phyloP scores from a whole-genome alignment of 2,329 filamentous ascomycete genomes.

The Epichloe glyceriae region DNA sequence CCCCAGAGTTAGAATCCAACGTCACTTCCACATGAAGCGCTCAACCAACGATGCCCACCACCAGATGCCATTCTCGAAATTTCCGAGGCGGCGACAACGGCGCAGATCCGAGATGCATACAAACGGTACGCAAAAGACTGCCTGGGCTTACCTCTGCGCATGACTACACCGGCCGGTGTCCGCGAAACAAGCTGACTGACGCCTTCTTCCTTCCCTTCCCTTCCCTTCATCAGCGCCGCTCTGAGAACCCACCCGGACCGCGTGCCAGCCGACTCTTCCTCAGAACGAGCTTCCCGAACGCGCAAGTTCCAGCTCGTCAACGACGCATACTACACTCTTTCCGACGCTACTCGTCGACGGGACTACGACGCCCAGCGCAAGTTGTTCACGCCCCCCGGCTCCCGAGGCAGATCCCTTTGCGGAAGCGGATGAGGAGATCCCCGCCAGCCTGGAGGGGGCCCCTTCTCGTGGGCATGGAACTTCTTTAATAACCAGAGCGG shows the following conservation, averaged over 20 bases:
- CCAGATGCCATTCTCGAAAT: constrained; percentile 65
- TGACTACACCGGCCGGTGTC: too few species aligned
- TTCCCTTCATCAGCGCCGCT: constrained; percentile 47
- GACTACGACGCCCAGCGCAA: constrained; percentile 66
- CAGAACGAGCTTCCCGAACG: constrained; percentile 69
- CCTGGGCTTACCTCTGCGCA: neutral
- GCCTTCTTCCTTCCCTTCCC: neutral
- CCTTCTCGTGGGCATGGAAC: constrained; percentile 69
- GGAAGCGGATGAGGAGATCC: constrained; percentile 30
- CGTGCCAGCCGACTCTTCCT: constrained; percentile 69
- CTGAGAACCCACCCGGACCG: constrained; percentile 90
- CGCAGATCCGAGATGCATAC: constrained; percentile 88
- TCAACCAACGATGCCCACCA: neutral
- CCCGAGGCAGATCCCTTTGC: constrained; percentile 30
- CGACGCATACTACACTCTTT: constrained; percentile 86
- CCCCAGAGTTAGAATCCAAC: too few species aligned
- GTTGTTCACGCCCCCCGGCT: constrained; percentile 15
- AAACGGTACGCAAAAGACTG: constrained; percentile 49
- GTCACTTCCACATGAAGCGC: neutral
- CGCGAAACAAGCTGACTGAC: too few species aligned
- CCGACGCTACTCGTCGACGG: constrained; percentile 59
- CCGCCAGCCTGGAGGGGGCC: constrained; percentile 29
- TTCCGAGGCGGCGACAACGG: constrained; percentile 57
- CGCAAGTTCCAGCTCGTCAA: constrained; percentile 85
- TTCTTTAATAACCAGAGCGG: constrained; percentile 33